Percentiles rank a stretch among this genome's conserved stretches.
These are phyloP conservation scores for Lavandula angustifolia DNA, from an alignment of 257 asterid genomes.

Conservation along the genomic window DNA sequence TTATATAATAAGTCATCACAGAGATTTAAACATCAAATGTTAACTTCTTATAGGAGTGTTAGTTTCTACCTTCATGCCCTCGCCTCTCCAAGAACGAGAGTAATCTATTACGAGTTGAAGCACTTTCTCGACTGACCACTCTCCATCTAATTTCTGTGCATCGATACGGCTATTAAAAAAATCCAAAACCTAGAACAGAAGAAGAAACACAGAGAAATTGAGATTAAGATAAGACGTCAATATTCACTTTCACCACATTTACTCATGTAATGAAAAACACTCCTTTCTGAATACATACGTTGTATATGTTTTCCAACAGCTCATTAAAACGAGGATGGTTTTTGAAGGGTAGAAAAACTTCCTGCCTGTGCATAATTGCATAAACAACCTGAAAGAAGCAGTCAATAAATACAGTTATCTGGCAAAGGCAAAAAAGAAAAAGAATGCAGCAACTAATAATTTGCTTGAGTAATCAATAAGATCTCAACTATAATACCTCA, in stretches of 20 bases:
- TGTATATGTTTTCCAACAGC: conserved; percentile 87
- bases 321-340: conserved; percentile 93
- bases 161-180: conserved; percentile 90
- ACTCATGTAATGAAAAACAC: conserved; percentile 19
- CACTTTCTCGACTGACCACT: conserved; percentile 97
- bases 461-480: conserved; percentile 22
- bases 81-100: conserved; percentile 97
- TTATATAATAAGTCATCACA: conserved; percentile 24
- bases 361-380: conserved; percentile 98
- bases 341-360: conserved; percentile 90
- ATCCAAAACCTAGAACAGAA: conserved; percentile 68
- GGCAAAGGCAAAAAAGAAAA: not conserved
- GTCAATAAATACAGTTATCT: conserved; percentile 20
- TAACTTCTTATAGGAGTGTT: conserved; percentile 15
- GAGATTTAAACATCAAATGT: not conserved
- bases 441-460: conserved; percentile 13
- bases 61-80: conserved; percentile 81
- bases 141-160: conserved; percentile 73
- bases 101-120: conserved; percentile 73
- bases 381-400: conserved; percentile 74
- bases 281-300: conserved; percentile 45
- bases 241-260: not conserved
- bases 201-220: conserved; percentile 6
- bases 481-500: conserved; percentile 57
- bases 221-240: not conserved